Evolutionary conservation across 306 rosid genomes (phyloP).

Genomic region (Hippophae rhamnoides): DNA sequence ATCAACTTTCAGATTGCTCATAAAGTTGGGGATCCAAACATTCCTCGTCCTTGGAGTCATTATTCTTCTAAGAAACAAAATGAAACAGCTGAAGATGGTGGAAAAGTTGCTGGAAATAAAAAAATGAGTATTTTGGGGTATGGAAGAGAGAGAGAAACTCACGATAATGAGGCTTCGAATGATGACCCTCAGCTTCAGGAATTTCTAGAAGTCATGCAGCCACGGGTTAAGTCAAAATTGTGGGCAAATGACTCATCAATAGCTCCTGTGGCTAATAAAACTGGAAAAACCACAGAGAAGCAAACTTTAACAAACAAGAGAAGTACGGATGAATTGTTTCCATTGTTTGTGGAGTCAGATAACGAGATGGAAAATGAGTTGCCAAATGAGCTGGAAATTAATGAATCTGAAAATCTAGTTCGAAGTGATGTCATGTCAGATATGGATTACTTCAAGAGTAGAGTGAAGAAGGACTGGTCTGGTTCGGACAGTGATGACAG

Average conservation of each 20-base stretch:
- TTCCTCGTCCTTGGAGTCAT: conserved; percentile 85
- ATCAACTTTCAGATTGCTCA: conserved; percentile 43
- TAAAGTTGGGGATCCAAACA: conserved; percentile 61
- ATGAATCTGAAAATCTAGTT: conserved; percentile 24
- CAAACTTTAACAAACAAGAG: conserved; percentile 26
- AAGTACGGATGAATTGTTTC: conserved; percentile 14
- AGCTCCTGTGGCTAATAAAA: conserved; percentile 14
- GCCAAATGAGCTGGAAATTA: conserved; percentile 15
- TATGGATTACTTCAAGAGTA: conserved; percentile 81
- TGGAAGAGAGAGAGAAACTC: conserved; percentile 21
- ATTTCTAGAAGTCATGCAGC: conserved; percentile 77
- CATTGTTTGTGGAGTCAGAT: conserved; percentile 15
- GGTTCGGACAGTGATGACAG: conserved; percentile 56
- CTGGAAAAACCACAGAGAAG: conserved; percentile 20
- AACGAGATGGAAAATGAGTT: conserved; percentile 18
- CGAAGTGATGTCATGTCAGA: conserved; percentile 44
- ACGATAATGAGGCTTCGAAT: conserved; percentile 22
- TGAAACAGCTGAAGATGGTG: conserved; percentile 22
- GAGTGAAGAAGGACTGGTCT: conserved; percentile 66
- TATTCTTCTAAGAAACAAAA: conserved; percentile 40
- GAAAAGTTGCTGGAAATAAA: conserved; percentile 20
- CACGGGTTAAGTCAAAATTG: conserved; percentile 61
- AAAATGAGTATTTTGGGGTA: conserved; percentile 10
- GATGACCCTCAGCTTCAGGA: conserved; percentile 60
- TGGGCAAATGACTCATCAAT: conserved; percentile 69